Percentiles rank a stretch among this genome's conserved stretches.
Evolutionary conservation across 192 early-diverging fungal species (phyloP).

Genomic region (Backusella mclennaniae): DNA sequence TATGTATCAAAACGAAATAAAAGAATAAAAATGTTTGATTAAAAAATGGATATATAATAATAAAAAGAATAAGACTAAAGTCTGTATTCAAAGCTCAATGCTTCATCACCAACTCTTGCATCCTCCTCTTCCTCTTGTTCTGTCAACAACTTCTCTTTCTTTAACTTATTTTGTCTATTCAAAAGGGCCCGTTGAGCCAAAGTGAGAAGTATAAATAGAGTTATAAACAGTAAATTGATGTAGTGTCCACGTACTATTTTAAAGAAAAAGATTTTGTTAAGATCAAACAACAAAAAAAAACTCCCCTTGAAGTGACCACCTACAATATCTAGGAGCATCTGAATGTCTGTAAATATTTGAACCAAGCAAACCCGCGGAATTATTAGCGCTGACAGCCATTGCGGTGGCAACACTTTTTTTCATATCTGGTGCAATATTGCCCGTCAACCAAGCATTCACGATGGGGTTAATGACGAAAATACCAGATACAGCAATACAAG

Average conservation of each 20-base stretch:
- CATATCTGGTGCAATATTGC: conserved; percentile 33
- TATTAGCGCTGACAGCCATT: conserved; percentile 34
- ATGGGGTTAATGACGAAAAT: conserved; percentile 35
- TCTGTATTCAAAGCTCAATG: conserved; percentile 13
- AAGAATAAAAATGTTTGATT: too few species aligned
- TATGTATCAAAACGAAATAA: too few species aligned
- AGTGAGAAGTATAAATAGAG: conserved; percentile 26
- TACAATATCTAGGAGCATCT: conserved; percentile 33
- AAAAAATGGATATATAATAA: too few species aligned
- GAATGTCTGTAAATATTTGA: conserved; percentile 30
- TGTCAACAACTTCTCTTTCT: neutral
- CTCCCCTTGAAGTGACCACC: neutral
- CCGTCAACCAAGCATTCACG: conserved; percentile 35
- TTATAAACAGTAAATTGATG: conserved; percentile 27
- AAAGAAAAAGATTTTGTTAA: neutral
- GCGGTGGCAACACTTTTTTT: conserved; percentile 35
- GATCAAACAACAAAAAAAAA: neutral
- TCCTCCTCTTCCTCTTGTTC: neutral
- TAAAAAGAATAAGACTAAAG: neutral
- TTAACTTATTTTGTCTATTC: conserved; percentile 8
- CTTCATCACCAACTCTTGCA: conserved; percentile 13
- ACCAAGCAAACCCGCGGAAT: conserved; percentile 29
- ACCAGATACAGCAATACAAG: conserved; percentile 33
- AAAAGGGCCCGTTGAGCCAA: conserved; percentile 20
- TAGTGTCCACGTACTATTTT: conserved; percentile 24